Conservation (phyloP, 495 filamentous ascomycete species). For the Hypomontagnella submonticulosa region DNA sequence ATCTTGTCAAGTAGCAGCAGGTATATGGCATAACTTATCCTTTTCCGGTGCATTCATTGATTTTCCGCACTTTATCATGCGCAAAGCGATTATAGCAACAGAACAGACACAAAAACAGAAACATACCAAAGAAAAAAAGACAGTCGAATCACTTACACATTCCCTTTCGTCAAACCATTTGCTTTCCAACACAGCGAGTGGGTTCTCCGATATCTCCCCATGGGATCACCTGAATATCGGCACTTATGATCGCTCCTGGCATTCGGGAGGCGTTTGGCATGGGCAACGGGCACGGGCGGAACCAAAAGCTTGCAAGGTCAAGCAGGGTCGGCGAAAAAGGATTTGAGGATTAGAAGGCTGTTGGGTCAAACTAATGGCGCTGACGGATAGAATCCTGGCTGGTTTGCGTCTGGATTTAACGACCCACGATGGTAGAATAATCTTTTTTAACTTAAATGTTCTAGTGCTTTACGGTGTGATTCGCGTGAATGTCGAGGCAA, state of each 20-base stretch:
- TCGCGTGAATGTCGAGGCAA: too few species aligned
- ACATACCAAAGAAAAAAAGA: too few species aligned
- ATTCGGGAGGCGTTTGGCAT: conserved; percentile 24
- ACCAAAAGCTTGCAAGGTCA: conserved; percentile 38
- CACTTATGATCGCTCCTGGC: conserved; percentile 5
- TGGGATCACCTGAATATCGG: too few species aligned
- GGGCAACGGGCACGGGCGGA: too few species aligned
- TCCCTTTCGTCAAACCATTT: too few species aligned
- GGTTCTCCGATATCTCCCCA: too few species aligned
- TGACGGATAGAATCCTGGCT: conserved; percentile 8
- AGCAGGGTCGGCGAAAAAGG: conserved; percentile 17
- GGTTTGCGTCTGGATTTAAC: conserved; percentile 1
- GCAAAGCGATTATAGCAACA: too few species aligned
- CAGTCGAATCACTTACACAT: too few species aligned
- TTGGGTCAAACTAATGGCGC: conserved; percentile 3
- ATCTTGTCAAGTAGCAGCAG: conserved; percentile 21
- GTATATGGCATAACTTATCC: neutral
- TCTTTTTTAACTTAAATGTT: too few species aligned
- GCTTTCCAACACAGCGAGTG: too few species aligned
- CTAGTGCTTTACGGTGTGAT: too few species aligned
- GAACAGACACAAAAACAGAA: neutral
- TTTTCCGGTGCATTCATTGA: conserved; percentile 1
- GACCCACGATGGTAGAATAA: neutral
- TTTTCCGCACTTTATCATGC: neutral
- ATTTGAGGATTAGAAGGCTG: neutral